Conservation (phyloP, 768 basidiomycete species). For the Tulasnella sp. region DNA sequence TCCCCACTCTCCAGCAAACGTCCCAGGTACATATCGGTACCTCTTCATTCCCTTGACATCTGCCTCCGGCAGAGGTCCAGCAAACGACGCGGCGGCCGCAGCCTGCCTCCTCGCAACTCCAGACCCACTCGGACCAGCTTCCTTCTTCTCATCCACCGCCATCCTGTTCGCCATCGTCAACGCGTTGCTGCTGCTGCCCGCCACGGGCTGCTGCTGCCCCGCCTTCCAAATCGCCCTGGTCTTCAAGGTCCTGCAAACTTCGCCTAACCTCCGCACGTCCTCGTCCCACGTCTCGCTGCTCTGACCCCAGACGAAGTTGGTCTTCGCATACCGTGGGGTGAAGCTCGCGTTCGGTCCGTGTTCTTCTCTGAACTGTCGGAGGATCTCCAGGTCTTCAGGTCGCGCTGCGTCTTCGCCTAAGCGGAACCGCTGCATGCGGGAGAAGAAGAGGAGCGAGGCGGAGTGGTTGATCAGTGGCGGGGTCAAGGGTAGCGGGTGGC, state of each 20-base stretch:
- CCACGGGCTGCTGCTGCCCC: background rate
- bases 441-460: conserved; percentile 29
- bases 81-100: background rate
- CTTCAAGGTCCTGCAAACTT: conserved; percentile 6
- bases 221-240: conserved; percentile 8
- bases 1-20: conserved; percentile 32
- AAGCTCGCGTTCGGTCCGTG: background rate
- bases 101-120: background rate
- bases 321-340: conserved; percentile 5
- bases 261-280: background rate
- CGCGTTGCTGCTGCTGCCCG: background rate
- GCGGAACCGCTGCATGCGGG: conserved; percentile 29
- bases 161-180: background rate
- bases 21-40: conserved; percentile 26
- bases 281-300: background rate
- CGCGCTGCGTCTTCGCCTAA: background rate
- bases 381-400: conserved; percentile 2
- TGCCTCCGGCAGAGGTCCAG: background rate
- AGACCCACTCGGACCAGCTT: background rate
- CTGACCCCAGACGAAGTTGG: conserved; percentile 2
- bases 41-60: conserved; percentile 2
- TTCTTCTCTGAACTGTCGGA: background rate
- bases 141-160: background rate
- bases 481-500: conserved; percentile 20
- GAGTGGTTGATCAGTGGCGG: conserved; percentile 28